Base-by-base conservation (phyloP, 1,284 basidiomycete genomes). In the Pseudozyma sp. region DNA sequence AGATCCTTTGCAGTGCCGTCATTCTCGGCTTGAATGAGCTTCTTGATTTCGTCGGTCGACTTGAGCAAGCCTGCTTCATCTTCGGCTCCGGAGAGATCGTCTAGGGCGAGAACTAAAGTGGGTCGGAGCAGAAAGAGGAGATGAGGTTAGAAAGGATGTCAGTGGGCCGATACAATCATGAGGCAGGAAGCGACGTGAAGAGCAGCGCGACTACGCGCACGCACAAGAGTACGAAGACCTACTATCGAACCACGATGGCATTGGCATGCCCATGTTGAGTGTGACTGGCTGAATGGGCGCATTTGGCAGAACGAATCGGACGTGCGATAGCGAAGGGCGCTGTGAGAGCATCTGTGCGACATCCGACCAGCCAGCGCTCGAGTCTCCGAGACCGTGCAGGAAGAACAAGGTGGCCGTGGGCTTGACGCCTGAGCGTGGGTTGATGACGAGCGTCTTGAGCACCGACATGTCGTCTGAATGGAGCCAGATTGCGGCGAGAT, bases 201-300 rank as follows among this genome's bases (percentile, higher is more conserved):
- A 29, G 44, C 37, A n/a, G 57, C 45, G 52, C 54, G 30, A 8
- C 19, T 14, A 1, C 17, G 40, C 58, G 72, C 54, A 67, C 69
- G 64, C 73, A 72, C 69, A 75, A 54, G 71, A 75, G 43, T 71
- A 68, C 24, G 70, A 70, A 48, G 69, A 80, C 78, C 69, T 77
- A 81, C 79, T 78, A 58, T 83, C 82, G 59, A 83, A 83, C 82
- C 82, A 84, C 7, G 75, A 75, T 8, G 81, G 80, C 82, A 84
- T 84, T 45, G 66, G 67, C 81, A 82, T 81, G 47, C 81, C 81
- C 73, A 81, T 79, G 51, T 84, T 84, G 31, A 84, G 63, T 40
- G 81, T 74, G 10, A 84, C 81, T 5, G 82, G 81, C 71, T 80
- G 80, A 29, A 81, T 65, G 37, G 82, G 82, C 7, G 82, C 79